Evolutionary conservation across 2,329 filamentous ascomycete species (phyloP).

Genomic region (Colletotrichum sp.): DNA sequence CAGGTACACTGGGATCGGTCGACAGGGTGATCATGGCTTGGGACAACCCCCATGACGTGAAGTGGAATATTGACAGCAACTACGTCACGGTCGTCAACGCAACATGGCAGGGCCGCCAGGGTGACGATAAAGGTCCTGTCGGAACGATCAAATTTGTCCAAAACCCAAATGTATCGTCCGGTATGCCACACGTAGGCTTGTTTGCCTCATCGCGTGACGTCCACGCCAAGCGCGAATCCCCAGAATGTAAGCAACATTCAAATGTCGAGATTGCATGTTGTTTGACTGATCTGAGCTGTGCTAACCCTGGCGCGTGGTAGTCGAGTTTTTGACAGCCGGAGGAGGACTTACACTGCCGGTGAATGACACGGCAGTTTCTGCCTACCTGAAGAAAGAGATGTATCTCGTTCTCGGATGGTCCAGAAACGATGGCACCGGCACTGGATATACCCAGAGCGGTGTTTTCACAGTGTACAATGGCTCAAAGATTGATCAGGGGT

Average conservation of each 20-base stretch:
- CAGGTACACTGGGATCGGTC: not conserved
- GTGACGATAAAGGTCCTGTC: not conserved
- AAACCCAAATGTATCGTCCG: not conserved
- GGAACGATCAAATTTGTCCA: not conserved
- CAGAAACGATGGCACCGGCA: no score
- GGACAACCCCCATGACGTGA: not conserved
- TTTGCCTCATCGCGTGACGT: not conserved
- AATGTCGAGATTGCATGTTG: not conserved
- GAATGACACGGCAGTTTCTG: not conserved
- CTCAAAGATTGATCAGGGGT: not conserved
- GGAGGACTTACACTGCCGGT: not conserved
- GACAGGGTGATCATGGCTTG: not conserved
- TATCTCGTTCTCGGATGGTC: not conserved
- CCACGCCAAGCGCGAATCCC: not conserved
- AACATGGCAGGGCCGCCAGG: not conserved
- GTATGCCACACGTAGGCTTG: not conserved
- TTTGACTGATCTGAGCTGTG: not conserved
- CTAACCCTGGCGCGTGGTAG: not conserved
- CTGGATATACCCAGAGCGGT: not conserved
- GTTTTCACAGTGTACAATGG: not conserved
- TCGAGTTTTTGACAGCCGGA: not conserved
- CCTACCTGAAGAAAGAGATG: not conserved
- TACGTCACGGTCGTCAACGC: not conserved
- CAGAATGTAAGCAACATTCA: not conserved
- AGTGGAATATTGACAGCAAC: not conserved